These are phyloP conservation scores for Aspergillus bertholletiae DNA, from an alignment of 495 filamentous ascomycete genomes.

Conservation along the genomic window DNA sequence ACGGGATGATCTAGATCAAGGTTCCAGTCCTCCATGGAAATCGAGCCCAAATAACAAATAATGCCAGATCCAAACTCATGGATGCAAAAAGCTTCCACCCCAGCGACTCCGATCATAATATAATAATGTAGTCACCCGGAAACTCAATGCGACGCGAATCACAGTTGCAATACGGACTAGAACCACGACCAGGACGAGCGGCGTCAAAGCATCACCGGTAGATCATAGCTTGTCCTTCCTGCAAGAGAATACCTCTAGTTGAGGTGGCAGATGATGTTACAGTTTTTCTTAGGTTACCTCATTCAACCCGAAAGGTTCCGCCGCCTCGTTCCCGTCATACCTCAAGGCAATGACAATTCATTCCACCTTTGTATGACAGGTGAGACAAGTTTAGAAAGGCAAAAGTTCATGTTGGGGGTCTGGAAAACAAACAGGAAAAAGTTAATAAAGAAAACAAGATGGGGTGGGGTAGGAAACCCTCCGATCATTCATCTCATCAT, in stretches of 20 bases:
- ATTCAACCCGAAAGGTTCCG: background rate
- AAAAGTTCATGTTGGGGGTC: background rate
- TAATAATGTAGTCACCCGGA: background rate
- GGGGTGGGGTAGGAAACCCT: background rate
- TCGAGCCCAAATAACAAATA: background rate
- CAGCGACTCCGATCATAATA: background rate
- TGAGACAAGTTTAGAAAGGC: background rate
- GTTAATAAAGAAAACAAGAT: background rate
- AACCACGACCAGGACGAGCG: background rate
- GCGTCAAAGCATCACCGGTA: background rate
- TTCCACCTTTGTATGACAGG: background rate
- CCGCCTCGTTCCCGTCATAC: constrained; percentile 1
- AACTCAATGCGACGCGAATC: background rate
- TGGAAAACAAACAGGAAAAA: background rate
- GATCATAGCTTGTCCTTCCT: background rate
- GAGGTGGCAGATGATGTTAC: background rate
- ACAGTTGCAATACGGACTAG: background rate
- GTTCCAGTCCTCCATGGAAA: background rate
- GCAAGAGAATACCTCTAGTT: background rate
- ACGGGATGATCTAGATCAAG: background rate
- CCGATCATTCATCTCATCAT: background rate
- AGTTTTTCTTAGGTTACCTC: background rate
- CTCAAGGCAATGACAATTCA: background rate
- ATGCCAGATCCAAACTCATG: background rate
- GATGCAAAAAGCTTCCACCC: background rate